A percentile compares a stretch with the other conserved stretches of the same genome.
phyloP scores from a whole-genome alignment of 768 basidiomycete genomes.

The Trametes punicea region DNA sequence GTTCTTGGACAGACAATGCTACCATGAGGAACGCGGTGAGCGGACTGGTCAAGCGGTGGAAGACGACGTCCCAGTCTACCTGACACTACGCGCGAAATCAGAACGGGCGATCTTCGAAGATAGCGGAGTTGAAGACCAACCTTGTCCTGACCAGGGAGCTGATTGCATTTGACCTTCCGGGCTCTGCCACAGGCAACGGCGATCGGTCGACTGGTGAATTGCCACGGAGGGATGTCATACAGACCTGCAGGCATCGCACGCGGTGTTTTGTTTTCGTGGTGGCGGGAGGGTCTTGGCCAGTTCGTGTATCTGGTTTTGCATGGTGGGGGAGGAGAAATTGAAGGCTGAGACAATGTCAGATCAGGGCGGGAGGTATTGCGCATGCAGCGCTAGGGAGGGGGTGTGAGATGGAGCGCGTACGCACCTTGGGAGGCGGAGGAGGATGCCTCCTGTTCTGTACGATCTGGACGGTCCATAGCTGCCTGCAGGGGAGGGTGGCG shows the following conservation, averaged over 20 bases:
- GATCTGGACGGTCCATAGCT: conserved; percentile 18
- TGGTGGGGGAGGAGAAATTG: conserved; percentile 57
- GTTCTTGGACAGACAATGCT: conserved; percentile 87
- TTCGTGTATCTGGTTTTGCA: conserved; percentile 82
- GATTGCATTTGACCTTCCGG: conserved; percentile 87
- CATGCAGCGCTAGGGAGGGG: neutral
- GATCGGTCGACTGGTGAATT: neutral
- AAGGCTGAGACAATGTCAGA: conserved; percentile 43
- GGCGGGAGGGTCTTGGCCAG: conserved; percentile 76
- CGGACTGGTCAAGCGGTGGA: neutral
- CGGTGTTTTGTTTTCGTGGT: conserved; percentile 90
- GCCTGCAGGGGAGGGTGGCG: conserved; percentile 8
- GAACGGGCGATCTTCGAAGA: conserved; percentile 20
- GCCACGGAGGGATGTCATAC: conserved; percentile 13
- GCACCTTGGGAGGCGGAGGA: conserved; percentile 16
- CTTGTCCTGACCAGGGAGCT: conserved; percentile 79
- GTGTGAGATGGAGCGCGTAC: neutral
- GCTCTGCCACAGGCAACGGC: conserved; percentile 42
- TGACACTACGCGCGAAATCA: conserved; percentile 49
- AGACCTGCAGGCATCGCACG: conserved; percentile 89
- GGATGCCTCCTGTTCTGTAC: conserved; percentile 7
- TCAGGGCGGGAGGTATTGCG: conserved; percentile 24
- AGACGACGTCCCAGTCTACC: conserved; percentile 36
- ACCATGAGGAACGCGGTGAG: conserved; percentile 13
- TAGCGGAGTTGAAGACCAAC: conserved; percentile 39